Evolutionary conservation across 768 basidiomycete genomes (phyloP).

Genomic region (Mycena leptocephala): DNA sequence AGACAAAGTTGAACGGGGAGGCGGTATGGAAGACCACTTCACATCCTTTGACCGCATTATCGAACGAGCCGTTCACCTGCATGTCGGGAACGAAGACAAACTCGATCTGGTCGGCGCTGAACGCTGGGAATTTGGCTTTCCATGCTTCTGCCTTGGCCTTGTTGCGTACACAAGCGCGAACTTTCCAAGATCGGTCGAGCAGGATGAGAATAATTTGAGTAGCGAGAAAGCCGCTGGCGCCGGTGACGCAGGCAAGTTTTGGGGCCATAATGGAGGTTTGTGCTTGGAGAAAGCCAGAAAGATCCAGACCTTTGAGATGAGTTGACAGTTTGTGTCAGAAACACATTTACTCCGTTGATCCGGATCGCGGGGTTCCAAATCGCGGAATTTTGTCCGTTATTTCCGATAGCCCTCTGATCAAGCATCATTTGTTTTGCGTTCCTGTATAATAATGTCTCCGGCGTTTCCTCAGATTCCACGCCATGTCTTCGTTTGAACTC

Average conservation of each 20-base stretch:
- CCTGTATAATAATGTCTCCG: slow-evolving; percentile 3
- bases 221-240: slow-evolving; percentile 23
- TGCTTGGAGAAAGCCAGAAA: neutral
- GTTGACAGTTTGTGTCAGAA: neutral
- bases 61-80: slow-evolving; percentile 18
- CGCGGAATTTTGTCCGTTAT: slow-evolving; percentile 16
- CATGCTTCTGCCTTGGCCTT: slow-evolving; percentile 14
- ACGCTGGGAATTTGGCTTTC: slow-evolving; percentile 15
- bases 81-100: slow-evolving; percentile 19
- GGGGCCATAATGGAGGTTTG: neutral
- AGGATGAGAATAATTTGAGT: slow-evolving; percentile 21
- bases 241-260: slow-evolving; percentile 15
- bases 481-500: slow-evolving; percentile 20
- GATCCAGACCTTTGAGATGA: too few species aligned
- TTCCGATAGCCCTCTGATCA: slow-evolving; percentile 5
- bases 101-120: slow-evolving; percentile 8
- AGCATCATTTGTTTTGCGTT: neutral
- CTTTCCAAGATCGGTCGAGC: slow-evolving; percentile 24
- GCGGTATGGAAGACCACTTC: slow-evolving; percentile 18
- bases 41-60: slow-evolving; percentile 19
- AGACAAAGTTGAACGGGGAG: slow-evolving; percentile 22
- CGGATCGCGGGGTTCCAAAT: neutral
- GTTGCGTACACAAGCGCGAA: slow-evolving; percentile 21
- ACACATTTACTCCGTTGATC: neutral
- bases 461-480: neutral